These are phyloP conservation scores for Phlyctochytrium bullatum DNA, from an alignment of 192 early-diverging fungal genomes.

Conservation along the genomic window DNA sequence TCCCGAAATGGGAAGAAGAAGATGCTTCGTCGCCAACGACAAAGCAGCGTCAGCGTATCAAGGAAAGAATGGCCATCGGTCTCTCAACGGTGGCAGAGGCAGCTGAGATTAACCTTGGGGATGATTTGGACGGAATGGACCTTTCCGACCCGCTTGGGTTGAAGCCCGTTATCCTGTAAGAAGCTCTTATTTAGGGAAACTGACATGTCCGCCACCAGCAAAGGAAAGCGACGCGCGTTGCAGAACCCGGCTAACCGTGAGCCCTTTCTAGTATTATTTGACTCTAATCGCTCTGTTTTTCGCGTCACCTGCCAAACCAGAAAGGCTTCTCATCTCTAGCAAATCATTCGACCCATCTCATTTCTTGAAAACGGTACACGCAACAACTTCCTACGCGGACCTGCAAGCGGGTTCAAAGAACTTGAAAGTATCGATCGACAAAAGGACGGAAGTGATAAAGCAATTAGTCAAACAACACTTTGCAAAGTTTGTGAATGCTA, in stretches of 20 bases:
- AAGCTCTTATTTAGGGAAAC: not conserved
- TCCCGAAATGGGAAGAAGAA: constrained; percentile 38
- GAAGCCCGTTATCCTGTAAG: constrained; percentile 24
- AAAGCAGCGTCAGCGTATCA: not conserved
- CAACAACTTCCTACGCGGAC: constrained; percentile 79
- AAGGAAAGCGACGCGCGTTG: constrained; percentile 12
- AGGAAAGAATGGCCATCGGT: not conserved
- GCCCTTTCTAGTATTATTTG: not conserved
- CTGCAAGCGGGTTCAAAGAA: constrained; percentile 72
- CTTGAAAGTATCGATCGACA: constrained; percentile 70
- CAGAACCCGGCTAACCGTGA: constrained; percentile 11
- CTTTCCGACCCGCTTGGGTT: constrained; percentile 47
- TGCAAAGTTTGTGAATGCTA: constrained; percentile 93
- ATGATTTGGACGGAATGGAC: constrained; percentile 26
- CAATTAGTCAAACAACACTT: constrained; percentile 93
- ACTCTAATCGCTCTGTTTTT: not conserved
- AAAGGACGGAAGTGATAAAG: constrained; percentile 83
- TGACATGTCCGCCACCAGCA: constrained; percentile 1
- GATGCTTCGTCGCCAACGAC: not conserved
- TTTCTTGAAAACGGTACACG: constrained; percentile 83
- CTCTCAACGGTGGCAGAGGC: not conserved
- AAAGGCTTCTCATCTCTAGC: constrained; percentile 48
- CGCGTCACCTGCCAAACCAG: too few relatives aligned
- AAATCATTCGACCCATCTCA: constrained; percentile 63
- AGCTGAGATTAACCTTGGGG: not conserved